phyloP scores from a whole-genome alignment of 116 monocot genomes.

The Phalaenopsis hybrid region DNA sequence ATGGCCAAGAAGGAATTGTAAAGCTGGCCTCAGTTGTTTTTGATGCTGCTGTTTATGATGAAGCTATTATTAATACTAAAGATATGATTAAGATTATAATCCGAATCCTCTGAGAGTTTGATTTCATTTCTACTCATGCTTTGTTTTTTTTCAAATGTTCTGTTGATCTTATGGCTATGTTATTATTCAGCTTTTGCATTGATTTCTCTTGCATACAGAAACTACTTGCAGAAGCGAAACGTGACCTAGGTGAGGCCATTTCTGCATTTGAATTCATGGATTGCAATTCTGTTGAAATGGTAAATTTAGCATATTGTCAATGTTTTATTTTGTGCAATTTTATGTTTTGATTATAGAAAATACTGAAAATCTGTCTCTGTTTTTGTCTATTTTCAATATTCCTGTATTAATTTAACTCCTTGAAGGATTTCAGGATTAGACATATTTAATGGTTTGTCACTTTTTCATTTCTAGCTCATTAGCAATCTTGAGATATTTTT shows the following conservation, averaged over 20 bases:
- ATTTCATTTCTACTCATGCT: too few species aligned
- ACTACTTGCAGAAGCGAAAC: constrained; percentile 68
- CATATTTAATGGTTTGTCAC: background rate
- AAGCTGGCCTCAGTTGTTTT: background rate
- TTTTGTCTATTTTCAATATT: background rate
- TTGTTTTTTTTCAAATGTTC: too few species aligned
- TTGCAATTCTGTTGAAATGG: constrained; percentile 70
- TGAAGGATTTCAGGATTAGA: background rate
- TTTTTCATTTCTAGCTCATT: background rate
- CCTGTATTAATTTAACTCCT: background rate
- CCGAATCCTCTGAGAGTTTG: too few species aligned
- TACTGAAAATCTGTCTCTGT: background rate
- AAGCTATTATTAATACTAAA: background rate
- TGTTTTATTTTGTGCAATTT: constrained; percentile 12
- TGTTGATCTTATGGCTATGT: too few species aligned
- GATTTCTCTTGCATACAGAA: constrained; percentile 64
- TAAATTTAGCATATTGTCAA: constrained; percentile 15
- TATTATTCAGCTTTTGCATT: too few species aligned
- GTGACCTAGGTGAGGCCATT: constrained; percentile 66
- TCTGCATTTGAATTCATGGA: constrained; percentile 99
- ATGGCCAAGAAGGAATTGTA: background rate
- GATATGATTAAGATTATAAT: background rate
- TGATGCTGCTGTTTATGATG: background rate
- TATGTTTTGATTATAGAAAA: constrained; percentile 1
- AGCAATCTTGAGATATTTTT: background rate